These are phyloP conservation scores for Leishmania tropica DNA, from an alignment of 208 protist genomes.

Conservation along the genomic window DNA sequence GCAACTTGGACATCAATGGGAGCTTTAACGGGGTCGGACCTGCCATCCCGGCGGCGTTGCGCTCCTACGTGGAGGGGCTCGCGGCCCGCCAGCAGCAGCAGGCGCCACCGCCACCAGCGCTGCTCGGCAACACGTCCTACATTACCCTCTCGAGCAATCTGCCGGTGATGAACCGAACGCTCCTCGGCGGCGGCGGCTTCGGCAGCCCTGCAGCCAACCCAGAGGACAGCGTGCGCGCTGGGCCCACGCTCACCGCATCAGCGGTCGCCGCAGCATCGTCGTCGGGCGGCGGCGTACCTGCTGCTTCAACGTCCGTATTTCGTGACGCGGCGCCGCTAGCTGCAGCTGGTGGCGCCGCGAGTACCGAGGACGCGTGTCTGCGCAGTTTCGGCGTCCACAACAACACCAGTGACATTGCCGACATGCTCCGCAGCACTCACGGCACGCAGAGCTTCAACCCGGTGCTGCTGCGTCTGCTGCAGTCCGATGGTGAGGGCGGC, in stretches of 20 bases:
- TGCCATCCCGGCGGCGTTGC: slow-evolving; percentile 22
- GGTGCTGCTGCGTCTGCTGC: slow-evolving; percentile 3
- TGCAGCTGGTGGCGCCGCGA: background rate
- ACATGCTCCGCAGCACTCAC: slow-evolving; percentile 6
- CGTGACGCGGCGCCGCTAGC: background rate
- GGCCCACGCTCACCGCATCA: no score
- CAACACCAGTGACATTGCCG: slow-evolving; percentile 2
- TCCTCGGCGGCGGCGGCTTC: background rate
- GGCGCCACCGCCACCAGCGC: slow-evolving; percentile 27
- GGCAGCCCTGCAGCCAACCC: background rate
- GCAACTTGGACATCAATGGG: slow-evolving; percentile 7
- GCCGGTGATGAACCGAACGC: slow-evolving; percentile 20
- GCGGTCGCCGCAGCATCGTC: background rate
- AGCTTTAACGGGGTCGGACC: slow-evolving; percentile 27
- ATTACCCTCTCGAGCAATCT: slow-evolving; percentile 12
- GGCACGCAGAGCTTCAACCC: slow-evolving; percentile 1
- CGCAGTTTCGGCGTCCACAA: background rate
- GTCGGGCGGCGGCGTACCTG: background rate
- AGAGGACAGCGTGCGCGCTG: slow-evolving; percentile 1
- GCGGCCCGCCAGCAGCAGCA: slow-evolving; percentile 32
- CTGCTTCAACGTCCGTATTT: background rate
- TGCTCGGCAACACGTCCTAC: slow-evolving; percentile 31
- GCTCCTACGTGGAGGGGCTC: slow-evolving; percentile 23
- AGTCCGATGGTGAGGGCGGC: slow-evolving; percentile 26
- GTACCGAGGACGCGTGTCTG: background rate